Evolutionary conservation across 2,329 filamentous ascomycete species (phyloP), one percentile per base, ranked within the genome.

Genomic region (Grosmannia clavigera): DNA sequence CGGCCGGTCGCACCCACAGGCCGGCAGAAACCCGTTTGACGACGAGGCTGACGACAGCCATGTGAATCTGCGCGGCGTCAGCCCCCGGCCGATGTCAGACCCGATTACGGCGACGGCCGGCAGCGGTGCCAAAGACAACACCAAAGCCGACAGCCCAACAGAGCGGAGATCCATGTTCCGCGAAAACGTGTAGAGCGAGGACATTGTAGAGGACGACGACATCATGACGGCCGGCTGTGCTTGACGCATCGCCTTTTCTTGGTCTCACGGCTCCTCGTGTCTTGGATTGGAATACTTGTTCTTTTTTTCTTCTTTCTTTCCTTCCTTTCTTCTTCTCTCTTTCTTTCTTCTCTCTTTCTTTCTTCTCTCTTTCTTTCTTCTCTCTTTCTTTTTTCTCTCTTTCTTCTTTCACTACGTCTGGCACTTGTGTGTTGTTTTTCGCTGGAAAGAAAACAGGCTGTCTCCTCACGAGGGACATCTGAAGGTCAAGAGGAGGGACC

Each of bases 101-200:
- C 78, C 78, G 35, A 25, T 25, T 1, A 70, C 72, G 46, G 72
- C 71, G 5, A 65, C 62, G 64, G 62, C 64, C 35, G 65, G 63
- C 51, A 66, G 64, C 35, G 65, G 63, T 51, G 66, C 38, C 16
- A 72, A 73, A 60, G 72, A 71, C 10, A 56, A 56, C 55, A 74
- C 73, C 64, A 67, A 68, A 25, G 74, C 75, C 35, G 78, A 81
- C 60, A 86, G 83, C 68, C 82, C 83, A n/a, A 81, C 81, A 10
- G 85, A 87, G 74, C 77, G 86, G 71, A 80, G 81, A 69, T 88
- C 85, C 62, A 78, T 87, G 64, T 90, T 90, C 67, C 77, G 79
- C 61, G 87, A 90, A 74, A 80, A 87, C 63, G 79, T 90, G 68
- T 88, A 70, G 71, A 33, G 52, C 16, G 43, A n/a, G 38, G 38